These are phyloP conservation scores for Malus hybrid DNA, from an alignment of 331 rosid genomes.

Conservation along the genomic window DNA sequence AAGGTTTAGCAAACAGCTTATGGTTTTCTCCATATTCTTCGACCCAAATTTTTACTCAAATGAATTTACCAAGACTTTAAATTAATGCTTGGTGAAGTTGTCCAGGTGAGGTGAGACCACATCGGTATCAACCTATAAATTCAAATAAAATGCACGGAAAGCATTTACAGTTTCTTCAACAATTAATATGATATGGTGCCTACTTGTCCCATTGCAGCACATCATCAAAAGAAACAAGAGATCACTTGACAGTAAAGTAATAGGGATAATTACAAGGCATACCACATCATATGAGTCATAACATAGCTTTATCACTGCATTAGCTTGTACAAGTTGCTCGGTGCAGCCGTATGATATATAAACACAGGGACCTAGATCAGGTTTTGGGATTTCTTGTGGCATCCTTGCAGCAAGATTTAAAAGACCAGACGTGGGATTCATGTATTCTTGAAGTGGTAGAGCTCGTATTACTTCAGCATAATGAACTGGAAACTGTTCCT, in stretches of 20 bases:
- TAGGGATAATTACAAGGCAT: slow-evolving; percentile 22
- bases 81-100: slow-evolving; percentile 6
- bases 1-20: background rate
- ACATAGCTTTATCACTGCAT: slow-evolving; percentile 61
- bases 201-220: background rate
- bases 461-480: slow-evolving; percentile 63
- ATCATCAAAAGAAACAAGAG: background rate
- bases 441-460: slow-evolving; percentile 88
- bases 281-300: slow-evolving; percentile 79
- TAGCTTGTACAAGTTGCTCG: slow-evolving; percentile 47
- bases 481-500: slow-evolving; percentile 88
- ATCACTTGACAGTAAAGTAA: background rate
- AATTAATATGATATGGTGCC: background rate
- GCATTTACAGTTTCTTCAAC: background rate
- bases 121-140: background rate
- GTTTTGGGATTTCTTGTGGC: slow-evolving; percentile 61
- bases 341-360: slow-evolving; percentile 67
- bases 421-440: slow-evolving; percentile 84
- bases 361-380: slow-evolving; percentile 78
- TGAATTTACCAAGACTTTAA: background rate
- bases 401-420: slow-evolving; percentile 76
- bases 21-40: background rate
- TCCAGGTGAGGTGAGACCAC: background rate
- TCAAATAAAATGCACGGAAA: background rate
- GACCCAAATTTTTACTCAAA: background rate